Conservation (phyloP, 495 filamentous ascomycete species). For the Talaromyces thailandensis region DNA sequence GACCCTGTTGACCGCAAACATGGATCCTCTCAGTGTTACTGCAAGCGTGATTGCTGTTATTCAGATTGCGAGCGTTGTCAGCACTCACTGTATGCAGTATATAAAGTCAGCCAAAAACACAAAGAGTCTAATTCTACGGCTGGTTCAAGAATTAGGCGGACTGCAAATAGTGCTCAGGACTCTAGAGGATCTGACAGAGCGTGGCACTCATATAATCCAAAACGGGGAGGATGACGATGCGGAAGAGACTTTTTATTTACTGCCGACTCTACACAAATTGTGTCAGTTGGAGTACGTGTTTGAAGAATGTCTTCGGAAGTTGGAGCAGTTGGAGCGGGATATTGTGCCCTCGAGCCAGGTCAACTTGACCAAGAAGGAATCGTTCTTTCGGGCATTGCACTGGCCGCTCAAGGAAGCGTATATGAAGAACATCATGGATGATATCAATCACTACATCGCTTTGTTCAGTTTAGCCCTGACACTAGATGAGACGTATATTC, state of each 20-base stretch:
- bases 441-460: slow-evolving; percentile 4
- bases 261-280: not conserved
- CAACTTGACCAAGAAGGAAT: not conserved
- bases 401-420: slow-evolving; percentile 4
- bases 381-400: not conserved
- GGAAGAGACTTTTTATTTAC: not conserved
- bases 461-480: slow-evolving; percentile 2
- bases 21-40: slow-evolving; percentile 5
- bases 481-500: not conserved
- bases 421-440: slow-evolving; percentile 2
- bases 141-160: slow-evolving; percentile 3
- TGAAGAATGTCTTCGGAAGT: slow-evolving; percentile 2
- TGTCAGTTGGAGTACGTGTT: not conserved
- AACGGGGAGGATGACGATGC: not conserved
- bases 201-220: not conserved
- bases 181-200: not conserved
- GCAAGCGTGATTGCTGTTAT: slow-evolving; percentile 5
- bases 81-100: slow-evolving; percentile 2
- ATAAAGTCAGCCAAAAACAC: slow-evolving; percentile 2
- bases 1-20: not conserved
- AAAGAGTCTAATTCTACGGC: not conserved
- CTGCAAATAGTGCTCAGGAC: slow-evolving; percentile 2
- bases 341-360: not conserved
- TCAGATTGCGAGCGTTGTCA: not conserved
- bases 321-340: not conserved